Percentiles rank a stretch among this genome's conserved stretches.
These are phyloP conservation scores for Pseudogymnoascus sp. DNA, from an alignment of 2,329 filamentous ascomycete genomes.

Conservation along the genomic window DNA sequence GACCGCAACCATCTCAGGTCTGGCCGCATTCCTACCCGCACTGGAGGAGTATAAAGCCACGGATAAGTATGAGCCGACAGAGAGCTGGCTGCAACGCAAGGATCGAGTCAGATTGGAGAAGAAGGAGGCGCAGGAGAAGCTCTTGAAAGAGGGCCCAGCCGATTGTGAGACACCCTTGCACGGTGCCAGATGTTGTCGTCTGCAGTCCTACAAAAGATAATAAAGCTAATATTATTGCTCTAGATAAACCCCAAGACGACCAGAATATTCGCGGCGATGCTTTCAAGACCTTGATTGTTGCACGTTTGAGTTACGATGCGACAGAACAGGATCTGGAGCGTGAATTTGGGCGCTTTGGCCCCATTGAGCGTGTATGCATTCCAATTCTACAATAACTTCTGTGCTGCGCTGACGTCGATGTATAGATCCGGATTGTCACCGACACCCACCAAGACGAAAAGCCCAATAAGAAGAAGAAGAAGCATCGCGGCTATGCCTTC, in stretches of 20 bases:
- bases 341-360: slow-evolving; percentile 88
- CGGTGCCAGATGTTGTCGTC: background rate
- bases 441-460: slow-evolving; percentile 63
- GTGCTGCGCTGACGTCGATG: background rate
- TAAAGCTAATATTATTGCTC: slow-evolving; percentile 5
- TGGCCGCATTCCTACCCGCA: slow-evolving; percentile 67
- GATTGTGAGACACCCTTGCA: slow-evolving; percentile 20
- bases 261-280: slow-evolving; percentile 86
- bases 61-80: slow-evolving; percentile 70
- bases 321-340: slow-evolving; percentile 85
- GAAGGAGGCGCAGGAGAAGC: slow-evolving; percentile 55
- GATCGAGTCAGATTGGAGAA: slow-evolving; percentile 80
- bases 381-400: background rate
- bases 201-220: background rate
- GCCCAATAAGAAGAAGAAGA: slow-evolving; percentile 70
- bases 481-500: slow-evolving; percentile 88
- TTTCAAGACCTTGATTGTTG: slow-evolving; percentile 90
- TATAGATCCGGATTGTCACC: slow-evolving; percentile 76
- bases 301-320: slow-evolving; percentile 80
- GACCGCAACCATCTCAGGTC: slow-evolving; percentile 63
- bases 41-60: slow-evolving; percentile 71
- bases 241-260: slow-evolving; percentile 77
- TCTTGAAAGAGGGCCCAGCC: slow-evolving; percentile 26
- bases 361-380: slow-evolving; percentile 74
- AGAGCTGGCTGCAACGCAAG: slow-evolving; percentile 85